Percentiles rank a stretch among this genome's conserved stretches.
Evolutionary conservation across 345 rosid genomes (phyloP).

Genomic region (Hypericum perforatum): DNA sequence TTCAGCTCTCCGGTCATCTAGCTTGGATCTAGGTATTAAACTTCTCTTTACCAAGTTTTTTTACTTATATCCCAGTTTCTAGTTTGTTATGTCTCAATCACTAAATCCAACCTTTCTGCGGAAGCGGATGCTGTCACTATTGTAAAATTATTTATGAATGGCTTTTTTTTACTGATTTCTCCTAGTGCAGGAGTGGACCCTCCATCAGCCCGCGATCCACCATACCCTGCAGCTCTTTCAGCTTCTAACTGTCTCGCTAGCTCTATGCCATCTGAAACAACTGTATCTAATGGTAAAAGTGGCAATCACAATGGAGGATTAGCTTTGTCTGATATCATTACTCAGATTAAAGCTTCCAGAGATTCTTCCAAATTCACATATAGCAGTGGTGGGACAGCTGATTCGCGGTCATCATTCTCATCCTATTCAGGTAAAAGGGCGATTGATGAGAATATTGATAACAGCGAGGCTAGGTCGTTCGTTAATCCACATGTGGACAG

Average conservation of each 20-base stretch:
- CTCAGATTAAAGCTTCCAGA: slow-evolving; percentile 92
- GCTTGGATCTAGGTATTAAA: slow-evolving; percentile 95
- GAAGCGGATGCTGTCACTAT: slow-evolving; percentile 8
- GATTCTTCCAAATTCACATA: slow-evolving; percentile 62
- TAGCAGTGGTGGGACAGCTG: slow-evolving; percentile 45
- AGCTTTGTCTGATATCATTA: slow-evolving; percentile 71
- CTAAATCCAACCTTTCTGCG: background rate
- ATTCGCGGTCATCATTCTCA: slow-evolving; percentile 52
- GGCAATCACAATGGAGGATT: slow-evolving; percentile 73
- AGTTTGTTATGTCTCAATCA: slow-evolving; percentile 4
- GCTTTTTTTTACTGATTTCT: slow-evolving; percentile 41
- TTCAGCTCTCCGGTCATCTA: slow-evolving; percentile 68
- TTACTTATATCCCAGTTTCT: slow-evolving; percentile 1
- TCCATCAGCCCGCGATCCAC: slow-evolving; percentile 98
- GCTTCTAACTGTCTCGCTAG: slow-evolving; percentile 52
- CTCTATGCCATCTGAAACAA: slow-evolving; percentile 46
- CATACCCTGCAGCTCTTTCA: slow-evolving; percentile 63
- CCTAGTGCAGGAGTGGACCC: slow-evolving; percentile 99
- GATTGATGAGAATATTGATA: slow-evolving; percentile 53
- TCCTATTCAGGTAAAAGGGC: slow-evolving; percentile 53
- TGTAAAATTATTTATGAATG: slow-evolving; percentile 25
- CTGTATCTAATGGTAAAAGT: slow-evolving; percentile 39
- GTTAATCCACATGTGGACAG: slow-evolving; percentile 49
- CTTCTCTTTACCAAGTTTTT: slow-evolving; percentile 15
- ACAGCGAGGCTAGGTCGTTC: slow-evolving; percentile 57